Base-by-base conservation (phyloP, 1,139 yeast species). In the Torulaspora pretoriensis region DNA sequence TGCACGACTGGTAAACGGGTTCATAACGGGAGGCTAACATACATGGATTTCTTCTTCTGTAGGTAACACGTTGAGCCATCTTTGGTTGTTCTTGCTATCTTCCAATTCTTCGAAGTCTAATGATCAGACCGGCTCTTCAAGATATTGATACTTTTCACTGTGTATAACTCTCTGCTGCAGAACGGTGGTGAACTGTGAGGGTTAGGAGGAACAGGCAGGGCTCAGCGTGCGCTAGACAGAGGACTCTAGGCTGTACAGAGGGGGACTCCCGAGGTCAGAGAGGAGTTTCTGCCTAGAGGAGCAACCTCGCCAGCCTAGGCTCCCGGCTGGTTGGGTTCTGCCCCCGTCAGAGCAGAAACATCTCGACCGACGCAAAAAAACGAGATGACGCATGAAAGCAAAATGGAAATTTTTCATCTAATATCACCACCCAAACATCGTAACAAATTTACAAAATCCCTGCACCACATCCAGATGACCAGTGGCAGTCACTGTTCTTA, bases 51-150 rank as follows among this genome's bases (percentile, higher is more conserved):
- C 85, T 78, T 76, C 84, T 80, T 78, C 88, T 80, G 78, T 77
- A 81, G 57, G 88, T 81, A 71, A 82, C 83, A 78, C 89, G 81
- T 72, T 80, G 85, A 67, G 84, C 87, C 88, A 81, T 82, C 64
- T 61, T 72, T 65, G 60, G 67, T 50, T 63, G 63, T 59, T 55
- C 39, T 39, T 42, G 47, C 49, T 47, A 35, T 34, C 46, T 40
- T 48, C 35, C 38, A 33, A 22, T 42, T 27, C 38, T 38, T 45
- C 19, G 16, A 25, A 22, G 29, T n/a, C 17, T 12, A 13, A 29
- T 22, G 32, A 17, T 31, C 22, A 19, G 29, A 28, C 34, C 10
- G 22, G 14, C 31, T 23, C 23, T 36, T 36, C 27, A 29, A 36
- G 30, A 23, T 36, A 28, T 29, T 44, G 42, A 35, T 35, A 39